Evolutionary conservation across 2,329 filamentous ascomycete genomes (phyloP), one percentile per base, ranked within the genome.

Genomic region (Alternaria gansuensis): DNA sequence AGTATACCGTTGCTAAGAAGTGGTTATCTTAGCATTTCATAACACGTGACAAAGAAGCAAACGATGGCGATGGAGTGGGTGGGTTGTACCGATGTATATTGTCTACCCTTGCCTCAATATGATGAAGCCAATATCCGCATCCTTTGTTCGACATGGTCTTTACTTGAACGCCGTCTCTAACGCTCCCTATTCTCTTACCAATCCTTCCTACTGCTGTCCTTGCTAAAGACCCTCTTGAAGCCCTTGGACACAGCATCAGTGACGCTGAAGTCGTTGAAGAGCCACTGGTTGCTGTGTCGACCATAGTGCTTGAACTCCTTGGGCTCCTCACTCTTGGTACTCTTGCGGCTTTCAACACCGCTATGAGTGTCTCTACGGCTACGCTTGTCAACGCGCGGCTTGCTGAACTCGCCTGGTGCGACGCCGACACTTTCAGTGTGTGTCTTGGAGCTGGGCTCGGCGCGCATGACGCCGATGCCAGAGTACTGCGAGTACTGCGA

Each of bases 201-300:
- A 31, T 65, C 58, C n/a, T 45, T 49, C 5, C 54, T 57, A 3
- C 55, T 58, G 3, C 59, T 54, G 6, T 65, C 64, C 59, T 59
- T 68, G 8, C 64, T 54, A 59, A 75, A 74, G 8, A 73, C 65
- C 64, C 61, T 74, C 4, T 65, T 70, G 49, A 60, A 74, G 21
- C 72, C 72, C 59, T 68, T 74, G 49, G 66, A 70, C 29, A 76
- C 67, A n/a, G 63, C 65, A 17, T 70, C 73, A 10, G 68, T 73
- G 37, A 78, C 62, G 34, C 74, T 77, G 39, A 77, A 77, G 41
- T 75, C 75, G 21, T 76, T 75, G 61, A 78, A 78, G 23, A 78
- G 55, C 76, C 76, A 78, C 50, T 68, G 68, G 50, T 78, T 78
- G 9, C 67, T 67, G 60, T 78, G 76, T 5, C 76, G 23, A 5